These are phyloP conservation scores for Lasiosphaeriaceae sp. DNA, from an alignment of 495 filamentous ascomycete genomes.

Conservation along the genomic window DNA sequence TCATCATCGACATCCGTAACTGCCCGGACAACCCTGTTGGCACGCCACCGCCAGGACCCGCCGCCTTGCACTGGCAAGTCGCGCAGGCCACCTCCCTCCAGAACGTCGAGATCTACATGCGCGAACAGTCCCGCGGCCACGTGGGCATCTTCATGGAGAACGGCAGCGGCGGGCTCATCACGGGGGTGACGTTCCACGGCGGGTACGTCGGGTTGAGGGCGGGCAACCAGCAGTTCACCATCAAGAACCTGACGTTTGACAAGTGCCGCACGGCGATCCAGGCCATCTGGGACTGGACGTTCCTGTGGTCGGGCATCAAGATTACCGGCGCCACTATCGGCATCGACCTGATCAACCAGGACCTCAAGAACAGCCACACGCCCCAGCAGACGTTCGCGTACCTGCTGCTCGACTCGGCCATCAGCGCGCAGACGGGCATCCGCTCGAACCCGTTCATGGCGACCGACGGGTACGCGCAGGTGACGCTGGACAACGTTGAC, in stretches of 20 bases:
- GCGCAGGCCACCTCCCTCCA: constrained; percentile 85
- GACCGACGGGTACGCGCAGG: too few species aligned
- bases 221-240: constrained; percentile 90
- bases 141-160: constrained; percentile 90
- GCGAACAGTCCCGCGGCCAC: constrained; percentile 58
- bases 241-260: constrained; percentile 78
- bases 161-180: constrained; percentile 79
- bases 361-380: too few species aligned
- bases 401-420: too few species aligned
- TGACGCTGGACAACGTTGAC: too few species aligned
- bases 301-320: constrained; percentile 49
- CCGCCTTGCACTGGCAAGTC: constrained; percentile 83
- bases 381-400: too few species aligned
- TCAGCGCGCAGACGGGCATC: too few species aligned
- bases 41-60: constrained; percentile 48
- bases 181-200: constrained; percentile 77
- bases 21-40: constrained; percentile 57
- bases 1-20: constrained; percentile 75
- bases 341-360: too few species aligned
- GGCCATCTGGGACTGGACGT: constrained; percentile 91
- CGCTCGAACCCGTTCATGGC: too few species aligned
- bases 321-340: constrained; percentile 60
- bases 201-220: constrained; percentile 68
- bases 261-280: constrained; percentile 76
- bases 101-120: constrained; percentile 64